Evolutionary conservation across 495 filamentous ascomycete species (phyloP), one percentile per base, ranked within the genome.

Genomic region (Aspergillus indologenus): DNA sequence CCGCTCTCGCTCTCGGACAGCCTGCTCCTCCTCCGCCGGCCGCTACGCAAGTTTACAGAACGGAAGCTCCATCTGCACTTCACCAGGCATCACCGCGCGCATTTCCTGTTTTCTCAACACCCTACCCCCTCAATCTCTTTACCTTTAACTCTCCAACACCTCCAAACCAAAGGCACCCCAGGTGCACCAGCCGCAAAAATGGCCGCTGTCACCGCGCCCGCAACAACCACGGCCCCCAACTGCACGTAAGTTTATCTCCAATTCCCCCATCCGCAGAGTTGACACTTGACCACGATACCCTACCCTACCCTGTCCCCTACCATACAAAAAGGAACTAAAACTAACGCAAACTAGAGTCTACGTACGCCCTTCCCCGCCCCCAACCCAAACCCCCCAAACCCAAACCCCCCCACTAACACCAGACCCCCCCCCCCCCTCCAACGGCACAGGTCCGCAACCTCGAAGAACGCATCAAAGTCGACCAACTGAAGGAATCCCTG

Each of bases 391-490:
- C 54, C 45, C 60, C 59, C 64, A 53, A 53, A 53, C 61, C 45
- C 55, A 48, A 46, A 56, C 50, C 58, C 40, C 58, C 47, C 60
- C 57, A 47, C 57, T 9, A 24, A 49, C 59, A 58, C 47, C 58
- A 55, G 59, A 49, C 47, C 53, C 42, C 53, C 57, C 65, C 61
- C 49, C 67, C 63, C 26, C 57, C 26, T 52, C 45, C 22, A 19
- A 31, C 46, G 49, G 21, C 50, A 34, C 57, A 98, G 82, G 87
- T 96, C 68, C 89, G 87, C 62, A 96, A 97, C 71, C 85, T 98
- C 59, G 90, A 96, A 74, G 95, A 98, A 80, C 85, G 87, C 62
- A 87, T 96, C 71, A 96, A 96, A 68, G 79, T 89, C 54, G 86
- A 89, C 19, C 68, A 85, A 43, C 82, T 98, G 18, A 91, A 87